Evolutionary conservation across 1,284 basidiomycete genomes (phyloP).

Genomic region (Leccinum pallidistipes): DNA sequence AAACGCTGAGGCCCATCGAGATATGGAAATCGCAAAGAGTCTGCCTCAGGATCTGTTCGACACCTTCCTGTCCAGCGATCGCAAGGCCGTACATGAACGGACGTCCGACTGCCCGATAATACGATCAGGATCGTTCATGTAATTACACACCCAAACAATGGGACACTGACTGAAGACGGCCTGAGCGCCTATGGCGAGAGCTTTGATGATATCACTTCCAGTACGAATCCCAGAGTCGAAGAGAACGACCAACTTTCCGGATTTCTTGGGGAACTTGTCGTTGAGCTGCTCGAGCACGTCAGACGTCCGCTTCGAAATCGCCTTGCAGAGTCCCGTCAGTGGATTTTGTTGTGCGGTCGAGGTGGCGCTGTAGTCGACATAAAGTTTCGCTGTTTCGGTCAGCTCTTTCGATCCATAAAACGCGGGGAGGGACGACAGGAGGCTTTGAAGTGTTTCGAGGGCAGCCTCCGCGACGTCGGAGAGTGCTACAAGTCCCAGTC

Average conservation of each 20-base stretch:
- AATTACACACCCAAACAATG: neutral
- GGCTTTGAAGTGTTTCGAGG: constrained; percentile 51
- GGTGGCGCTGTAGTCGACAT: constrained; percentile 46
- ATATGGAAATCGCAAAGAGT: constrained; percentile 64
- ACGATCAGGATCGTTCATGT: neutral
- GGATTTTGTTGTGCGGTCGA: constrained; percentile 29
- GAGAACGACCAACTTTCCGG: constrained; percentile 65
- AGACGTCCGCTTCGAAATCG: constrained; percentile 68
- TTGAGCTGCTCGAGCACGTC: no score
- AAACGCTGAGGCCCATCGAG: constrained; percentile 52
- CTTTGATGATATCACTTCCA: constrained; percentile 78
- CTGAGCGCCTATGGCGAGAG: constrained; percentile 68
- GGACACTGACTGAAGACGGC: constrained; percentile 57
- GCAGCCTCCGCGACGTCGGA: constrained; percentile 38
- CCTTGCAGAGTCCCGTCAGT: constrained; percentile 47
- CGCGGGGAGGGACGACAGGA: constrained; percentile 63
- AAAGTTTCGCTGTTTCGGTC: constrained; percentile 53
- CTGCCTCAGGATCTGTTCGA: constrained; percentile 62
- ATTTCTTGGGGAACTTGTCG: no score
- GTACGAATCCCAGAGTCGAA: constrained; percentile 84
- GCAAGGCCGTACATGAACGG: constrained; percentile 64
- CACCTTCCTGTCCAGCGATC: constrained; percentile 61
- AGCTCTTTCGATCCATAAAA: constrained; percentile 72
- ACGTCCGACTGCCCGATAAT: constrained; percentile 46
- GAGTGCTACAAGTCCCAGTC: constrained; percentile 13